Base-by-base conservation (phyloP, 2,329 filamentous ascomycete genomes). In the Ophiostoma pallidulum region DNA sequence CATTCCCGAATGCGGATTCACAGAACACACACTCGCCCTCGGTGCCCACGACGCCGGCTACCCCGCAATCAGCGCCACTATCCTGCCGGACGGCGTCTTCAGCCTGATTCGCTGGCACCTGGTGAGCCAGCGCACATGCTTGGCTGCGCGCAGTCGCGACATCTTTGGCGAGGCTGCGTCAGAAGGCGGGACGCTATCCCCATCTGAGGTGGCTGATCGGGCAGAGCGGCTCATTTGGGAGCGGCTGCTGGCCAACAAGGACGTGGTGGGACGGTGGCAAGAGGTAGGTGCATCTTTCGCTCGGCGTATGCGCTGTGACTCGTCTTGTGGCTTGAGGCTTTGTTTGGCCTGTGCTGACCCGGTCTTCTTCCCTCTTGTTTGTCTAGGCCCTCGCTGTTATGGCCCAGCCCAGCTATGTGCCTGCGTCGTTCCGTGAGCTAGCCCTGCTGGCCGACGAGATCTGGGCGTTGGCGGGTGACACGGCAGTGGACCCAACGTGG, bases 391-490 rank as follows among this genome's bases (percentile, higher is more conserved):
- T 97, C 3, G 89, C 87, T 4, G 72, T 94, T 52, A 95, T 96
- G 86, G 88, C 89, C 4, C 82, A 94, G 49, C 86, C 88, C 0
- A 78, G 75, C 51, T 84, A 91, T 63, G 75, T 94, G 29, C 78
- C 87, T 0, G 68, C 78, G 8, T 90, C 89, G 0, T 62, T 96
- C 3, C 74, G 74, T 38, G 92, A 97, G 67, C 77, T 98, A 4
- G 81, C 84, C 36, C 72, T 77, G 42, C 78, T 98, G 4, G 77
- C 84, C n/a, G 91, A 96, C 63, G 92, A 98, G 64, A 94, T 98
- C 44, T 86, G 85, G 74, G 89, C 85, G 59, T 77, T 95, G 4
- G 79, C 91, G 0, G 87, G 88, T 43, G 92, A 97, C 64, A 72
- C 69, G 19, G 77, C 82, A 19, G 86, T 96, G 51, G 90, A 97